Percentiles rank a stretch among this genome's conserved stretches.
phyloP scores from a whole-genome alignment of 768 basidiomycete species.

The Amanita polypyramis region DNA sequence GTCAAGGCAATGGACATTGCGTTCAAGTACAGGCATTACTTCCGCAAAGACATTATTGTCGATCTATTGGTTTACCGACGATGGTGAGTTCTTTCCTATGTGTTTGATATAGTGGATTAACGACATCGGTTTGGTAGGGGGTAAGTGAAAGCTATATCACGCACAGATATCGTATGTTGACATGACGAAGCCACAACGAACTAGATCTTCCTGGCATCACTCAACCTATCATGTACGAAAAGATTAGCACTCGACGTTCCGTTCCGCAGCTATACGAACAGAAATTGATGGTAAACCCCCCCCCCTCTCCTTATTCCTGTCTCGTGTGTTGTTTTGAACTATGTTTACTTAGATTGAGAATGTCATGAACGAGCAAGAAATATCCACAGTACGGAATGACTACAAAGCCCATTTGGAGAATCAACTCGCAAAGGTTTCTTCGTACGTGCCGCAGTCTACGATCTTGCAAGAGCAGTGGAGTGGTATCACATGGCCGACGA shows the following conservation, averaged over 20 bases:
- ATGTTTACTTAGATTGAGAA: conserved; percentile 22
- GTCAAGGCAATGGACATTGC: conserved; percentile 80
- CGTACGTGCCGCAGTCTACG: conserved; percentile 38
- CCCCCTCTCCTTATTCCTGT: background rate
- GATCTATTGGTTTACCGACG: conserved; percentile 85
- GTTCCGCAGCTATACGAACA: conserved; percentile 80
- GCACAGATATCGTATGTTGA: background rate
- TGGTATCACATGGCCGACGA: conserved; percentile 54
- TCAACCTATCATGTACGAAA: conserved; percentile 84
- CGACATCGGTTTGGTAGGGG: conserved; percentile 21
- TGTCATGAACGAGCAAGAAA: conserved; percentile 39
- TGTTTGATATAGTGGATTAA: background rate
- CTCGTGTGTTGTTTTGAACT: conserved; percentile 19
- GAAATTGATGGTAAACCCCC: conserved; percentile 47
- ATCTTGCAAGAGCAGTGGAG: conserved; percentile 64
- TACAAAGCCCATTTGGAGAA: conserved; percentile 58
- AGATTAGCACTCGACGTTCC: conserved; percentile 66
- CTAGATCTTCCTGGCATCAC: conserved; percentile 83
- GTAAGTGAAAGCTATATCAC: conserved; percentile 17
- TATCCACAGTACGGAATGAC: conserved; percentile 37
- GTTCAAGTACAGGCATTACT: conserved; percentile 77
- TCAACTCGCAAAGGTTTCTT: conserved; percentile 39
- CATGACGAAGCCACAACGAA: conserved; percentile 64
- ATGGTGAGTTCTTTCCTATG: conserved; percentile 40
- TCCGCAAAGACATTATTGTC: conserved; percentile 85